Base-by-base conservation (phyloP, 805 yeast genomes). In the Saccharomyces eubayanus region DNA sequence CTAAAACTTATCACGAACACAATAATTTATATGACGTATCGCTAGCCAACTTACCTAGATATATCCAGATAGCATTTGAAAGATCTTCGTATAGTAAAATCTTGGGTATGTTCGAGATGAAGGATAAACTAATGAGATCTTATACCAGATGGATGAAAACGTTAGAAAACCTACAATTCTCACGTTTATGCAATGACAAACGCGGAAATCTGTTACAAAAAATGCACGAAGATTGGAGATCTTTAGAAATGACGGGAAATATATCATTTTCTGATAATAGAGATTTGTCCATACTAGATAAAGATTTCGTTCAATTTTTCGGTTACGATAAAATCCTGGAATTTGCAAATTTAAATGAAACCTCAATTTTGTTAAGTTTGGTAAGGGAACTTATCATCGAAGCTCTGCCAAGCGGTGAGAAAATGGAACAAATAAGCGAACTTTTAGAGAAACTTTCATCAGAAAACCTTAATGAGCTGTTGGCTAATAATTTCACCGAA, bases 21-120 rank as follows among this genome's bases (percentile, higher is more conserved):
- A 72, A 71, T 47, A 65, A 73, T 1, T 75, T 87, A 52, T 88
- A 87, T 63, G 70, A 77, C 45, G 48, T 47, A 10, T 77, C 82
- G 11, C 78, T 80, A 49, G 75, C 75, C 28, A 70, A 70, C 2
- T 84, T 87, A 57, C 70, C 83, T 9, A 74, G 75, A 24, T 78
- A 76, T 61, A 66, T 82, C 14, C 65, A 72, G 36, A 71, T 74
- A 21, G 85, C 87, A 0, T 81, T 86, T 59, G 79, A 82, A 40
- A 75, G 77, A 27, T 75, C 77, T 21, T 77, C 85, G 0, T 87
- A 78, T 66, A 82, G 84, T 55, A 90, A 89, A 64, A 62, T 89
- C 16, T 74, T 77, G 29, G 85, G 89, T 1, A 81, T 89, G 67
- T 61, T 85, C 20, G 81, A 81, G 21, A 82, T 91, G 58, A 80